Conservation (phyloP, 2,329 filamentous ascomycete species). For the Leptographium lundbergii region DNA sequence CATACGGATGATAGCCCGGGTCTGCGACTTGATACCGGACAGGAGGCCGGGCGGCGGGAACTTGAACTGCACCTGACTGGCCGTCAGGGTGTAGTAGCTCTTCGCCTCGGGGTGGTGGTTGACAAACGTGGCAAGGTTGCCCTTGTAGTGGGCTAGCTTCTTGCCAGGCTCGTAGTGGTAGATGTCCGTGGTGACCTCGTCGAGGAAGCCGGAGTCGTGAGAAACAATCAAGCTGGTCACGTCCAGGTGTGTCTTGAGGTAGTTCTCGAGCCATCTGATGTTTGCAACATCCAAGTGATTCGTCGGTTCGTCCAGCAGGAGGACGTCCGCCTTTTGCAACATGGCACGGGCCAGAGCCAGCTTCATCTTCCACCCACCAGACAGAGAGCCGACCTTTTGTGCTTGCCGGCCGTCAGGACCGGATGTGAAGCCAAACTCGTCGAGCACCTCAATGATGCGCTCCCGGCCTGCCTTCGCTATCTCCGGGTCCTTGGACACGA, state of each 20-base stretch:
- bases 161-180: slow-evolving; percentile 96
- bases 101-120: slow-evolving; percentile 85
- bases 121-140: slow-evolving; percentile 75
- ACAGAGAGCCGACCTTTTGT: slow-evolving; percentile 84
- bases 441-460: slow-evolving; percentile 70
- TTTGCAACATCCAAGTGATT: slow-evolving; percentile 97
- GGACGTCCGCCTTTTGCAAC: slow-evolving; percentile 91
- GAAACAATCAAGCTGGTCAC: slow-evolving; percentile 97
- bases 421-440: slow-evolving; percentile 86
- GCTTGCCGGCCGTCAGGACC: slow-evolving; percentile 82
- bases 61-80: slow-evolving; percentile 85
- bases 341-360: slow-evolving; percentile 89
- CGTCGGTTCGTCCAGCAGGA: slow-evolving; percentile 94
- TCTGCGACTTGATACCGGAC: slow-evolving; percentile 88
- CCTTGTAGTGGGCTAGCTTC: slow-evolving; percentile 80
- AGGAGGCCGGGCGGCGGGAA: slow-evolving; percentile 93
- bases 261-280: slow-evolving; percentile 90
- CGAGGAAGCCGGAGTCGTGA: slow-evolving; percentile 95
- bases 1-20: slow-evolving; percentile 92
- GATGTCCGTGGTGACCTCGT: slow-evolving; percentile 96
- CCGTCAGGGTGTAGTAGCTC: slow-evolving; percentile 93
- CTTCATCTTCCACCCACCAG: slow-evolving; percentile 99
- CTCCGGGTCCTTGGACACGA: slow-evolving; percentile 77
- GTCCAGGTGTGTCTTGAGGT: slow-evolving; percentile 88
- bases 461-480: slow-evolving; percentile 68